Conservation (phyloP, 2,329 filamentous ascomycete species). For the Gaeumannomyces tritici region DNA sequence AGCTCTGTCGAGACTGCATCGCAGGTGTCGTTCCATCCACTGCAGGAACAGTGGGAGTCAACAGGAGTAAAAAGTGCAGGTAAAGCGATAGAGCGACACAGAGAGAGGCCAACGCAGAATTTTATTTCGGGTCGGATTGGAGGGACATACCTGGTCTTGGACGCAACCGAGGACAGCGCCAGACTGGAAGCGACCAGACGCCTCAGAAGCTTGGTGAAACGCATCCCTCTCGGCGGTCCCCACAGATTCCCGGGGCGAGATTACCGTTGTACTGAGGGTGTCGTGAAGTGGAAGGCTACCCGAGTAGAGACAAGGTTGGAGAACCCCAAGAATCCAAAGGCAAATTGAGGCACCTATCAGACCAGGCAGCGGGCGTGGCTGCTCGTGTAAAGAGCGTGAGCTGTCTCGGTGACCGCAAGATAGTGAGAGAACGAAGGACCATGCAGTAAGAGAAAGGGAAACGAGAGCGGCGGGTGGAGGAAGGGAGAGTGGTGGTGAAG, state of each 20-base stretch:
- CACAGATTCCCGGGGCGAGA: no score
- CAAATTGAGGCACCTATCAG: background rate
- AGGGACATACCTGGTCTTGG: background rate
- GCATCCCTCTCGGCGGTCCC: slow-evolving; percentile 22
- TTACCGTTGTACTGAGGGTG: background rate
- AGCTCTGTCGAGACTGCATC: slow-evolving; percentile 34
- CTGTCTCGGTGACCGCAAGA: background rate
- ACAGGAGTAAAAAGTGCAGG: background rate
- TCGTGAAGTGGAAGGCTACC: background rate
- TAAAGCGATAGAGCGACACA: background rate
- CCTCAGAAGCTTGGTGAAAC: slow-evolving; percentile 22
- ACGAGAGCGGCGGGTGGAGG: slow-evolving; percentile 6
- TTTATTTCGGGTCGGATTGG: background rate
- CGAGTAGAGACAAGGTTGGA: background rate
- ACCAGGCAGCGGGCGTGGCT: background rate
- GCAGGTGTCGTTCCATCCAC: slow-evolving; percentile 23
- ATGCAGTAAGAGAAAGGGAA: slow-evolving; percentile 10
- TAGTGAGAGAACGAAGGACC: background rate
- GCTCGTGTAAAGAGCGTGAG: background rate
- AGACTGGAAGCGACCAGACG: slow-evolving; percentile 25
- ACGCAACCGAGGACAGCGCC: slow-evolving; percentile 21
- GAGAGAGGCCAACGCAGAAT: background rate
- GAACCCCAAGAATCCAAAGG: background rate
- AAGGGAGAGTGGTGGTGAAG: background rate
- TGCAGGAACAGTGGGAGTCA: slow-evolving; percentile 8